Evolutionary conservation across 225 moss, liverwort and hornwort species (phyloP).

Genomic region (Thuidium tamariscinum): DNA sequence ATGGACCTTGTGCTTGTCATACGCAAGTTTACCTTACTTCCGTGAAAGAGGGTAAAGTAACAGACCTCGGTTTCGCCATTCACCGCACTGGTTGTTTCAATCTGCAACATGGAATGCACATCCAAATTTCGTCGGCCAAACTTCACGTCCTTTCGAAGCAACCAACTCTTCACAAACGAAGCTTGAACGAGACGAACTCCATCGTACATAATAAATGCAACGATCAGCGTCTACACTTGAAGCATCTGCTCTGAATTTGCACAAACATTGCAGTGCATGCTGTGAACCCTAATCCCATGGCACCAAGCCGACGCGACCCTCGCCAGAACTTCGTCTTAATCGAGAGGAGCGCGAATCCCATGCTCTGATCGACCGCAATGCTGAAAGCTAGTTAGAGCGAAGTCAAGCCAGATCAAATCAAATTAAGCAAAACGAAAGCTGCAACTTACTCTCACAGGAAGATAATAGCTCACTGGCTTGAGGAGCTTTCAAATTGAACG

Average conservation of each 20-base stretch:
- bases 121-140: not conserved
- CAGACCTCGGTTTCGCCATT: no score
- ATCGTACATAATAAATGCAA: not conserved
- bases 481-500: not conserved
- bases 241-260: not conserved
- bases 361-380: not conserved
- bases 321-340: no score
- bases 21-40: not conserved
- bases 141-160: not conserved
- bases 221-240: not conserved
- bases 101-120: not conserved
- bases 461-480: not conserved
- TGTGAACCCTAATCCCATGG: not conserved
- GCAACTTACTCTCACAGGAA: not conserved
- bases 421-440: not conserved
- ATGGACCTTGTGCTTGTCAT: fast-evolving
- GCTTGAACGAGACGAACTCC: not conserved
- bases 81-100: not conserved
- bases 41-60: no score
- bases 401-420: no score
- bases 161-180: not conserved
- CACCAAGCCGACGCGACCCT: not conserved
- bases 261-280: not conserved
- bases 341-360: not conserved
- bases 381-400: not conserved